Evolutionary conservation across 345 rosid species (phyloP).

Genomic region (Citrus mangshanensis): DNA sequence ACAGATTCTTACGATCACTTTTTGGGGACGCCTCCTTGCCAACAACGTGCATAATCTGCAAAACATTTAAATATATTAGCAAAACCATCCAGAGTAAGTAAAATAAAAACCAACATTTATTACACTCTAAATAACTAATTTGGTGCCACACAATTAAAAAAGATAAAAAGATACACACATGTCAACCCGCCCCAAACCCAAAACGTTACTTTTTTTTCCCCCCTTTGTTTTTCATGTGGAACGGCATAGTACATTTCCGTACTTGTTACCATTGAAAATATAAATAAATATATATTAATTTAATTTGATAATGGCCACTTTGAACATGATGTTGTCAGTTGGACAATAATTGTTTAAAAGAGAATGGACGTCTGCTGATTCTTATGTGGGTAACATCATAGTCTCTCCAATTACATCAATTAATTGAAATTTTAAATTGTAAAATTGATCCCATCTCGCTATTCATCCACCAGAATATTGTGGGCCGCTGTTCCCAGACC

Average conservation of each 20-base stretch:
- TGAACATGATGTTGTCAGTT: not conserved
- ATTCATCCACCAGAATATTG: not conserved
- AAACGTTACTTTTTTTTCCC: no score
- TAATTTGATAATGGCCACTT: not conserved
- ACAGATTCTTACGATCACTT: conserved; percentile 51
- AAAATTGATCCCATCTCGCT: not conserved
- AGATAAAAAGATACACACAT: no score
- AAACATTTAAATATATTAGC: not conserved
- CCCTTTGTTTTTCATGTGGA: not conserved
- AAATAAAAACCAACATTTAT: not conserved
- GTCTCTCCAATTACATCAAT: not conserved
- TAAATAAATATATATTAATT: not conserved
- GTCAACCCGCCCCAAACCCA: not conserved
- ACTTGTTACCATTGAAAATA: not conserved
- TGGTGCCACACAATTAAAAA: not conserved
- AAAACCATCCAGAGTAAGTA: not conserved
- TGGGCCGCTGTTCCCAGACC: not conserved
- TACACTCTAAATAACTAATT: not conserved
- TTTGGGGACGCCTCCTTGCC: conserved; percentile 61
- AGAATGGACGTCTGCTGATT: not conserved
- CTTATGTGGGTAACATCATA: not conserved
- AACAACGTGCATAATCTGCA: conserved; percentile 73
- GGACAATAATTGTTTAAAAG: no score
- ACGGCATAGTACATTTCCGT: not conserved
- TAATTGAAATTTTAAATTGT: not conserved